These are phyloP conservation scores for Lathyrus tuberosus DNA, from an alignment of 306 rosid species.

Conservation along the genomic window DNA sequence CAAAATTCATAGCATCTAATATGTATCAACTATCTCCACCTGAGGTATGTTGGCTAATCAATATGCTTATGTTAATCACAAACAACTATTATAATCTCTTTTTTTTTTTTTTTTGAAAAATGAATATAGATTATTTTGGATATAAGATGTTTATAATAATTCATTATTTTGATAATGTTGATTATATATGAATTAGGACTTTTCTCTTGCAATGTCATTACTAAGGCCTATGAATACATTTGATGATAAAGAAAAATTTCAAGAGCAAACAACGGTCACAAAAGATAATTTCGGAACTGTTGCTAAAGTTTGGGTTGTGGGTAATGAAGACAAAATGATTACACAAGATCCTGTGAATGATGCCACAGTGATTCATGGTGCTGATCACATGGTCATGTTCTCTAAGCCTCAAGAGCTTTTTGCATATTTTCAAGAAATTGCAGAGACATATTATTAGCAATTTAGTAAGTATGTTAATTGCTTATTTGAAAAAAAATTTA, in stretches of 20 bases:
- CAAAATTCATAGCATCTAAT: constrained; percentile 18
- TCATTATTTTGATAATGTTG: too few relatives aligned
- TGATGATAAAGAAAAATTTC: not conserved
- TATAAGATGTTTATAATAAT: not conserved
- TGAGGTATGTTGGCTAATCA: constrained; percentile 38
- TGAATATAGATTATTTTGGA: not conserved
- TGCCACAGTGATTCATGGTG: constrained; percentile 40
- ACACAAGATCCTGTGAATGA: constrained; percentile 37
- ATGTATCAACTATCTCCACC: constrained; percentile 47
- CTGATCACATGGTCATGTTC: constrained; percentile 66
- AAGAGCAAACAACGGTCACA: constrained; percentile 22
- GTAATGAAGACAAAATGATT: constrained; percentile 51
- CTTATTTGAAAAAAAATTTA: not conserved
- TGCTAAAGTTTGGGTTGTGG: constrained; percentile 40
- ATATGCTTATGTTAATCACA: too few relatives aligned
- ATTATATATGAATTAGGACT: constrained; percentile 38
- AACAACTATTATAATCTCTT: too few relatives aligned
- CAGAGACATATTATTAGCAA: constrained; percentile 30
- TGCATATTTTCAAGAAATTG: constrained; percentile 42
- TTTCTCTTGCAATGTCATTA: constrained; percentile 43
- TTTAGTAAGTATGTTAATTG: not conserved
- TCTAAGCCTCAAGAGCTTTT: constrained; percentile 43
- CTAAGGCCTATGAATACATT: constrained; percentile 15
- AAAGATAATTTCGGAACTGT: constrained; percentile 48
- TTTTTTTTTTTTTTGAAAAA: not conserved